Conservation (phyloP, 192 early-diverging fungal genomes). For the Thamnidium elegans region DNA sequence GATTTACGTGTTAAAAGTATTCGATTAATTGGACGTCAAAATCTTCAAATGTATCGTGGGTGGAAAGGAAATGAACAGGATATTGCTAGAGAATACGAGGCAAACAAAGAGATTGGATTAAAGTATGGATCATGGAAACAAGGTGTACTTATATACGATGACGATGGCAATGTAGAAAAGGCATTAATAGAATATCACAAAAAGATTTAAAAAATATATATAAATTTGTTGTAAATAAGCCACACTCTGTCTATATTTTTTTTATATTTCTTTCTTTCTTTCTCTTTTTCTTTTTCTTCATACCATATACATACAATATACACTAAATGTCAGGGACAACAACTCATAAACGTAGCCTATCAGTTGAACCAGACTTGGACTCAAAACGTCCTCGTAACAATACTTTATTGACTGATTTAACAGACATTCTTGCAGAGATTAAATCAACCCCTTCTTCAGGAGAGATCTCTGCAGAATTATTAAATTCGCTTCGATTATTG, state of each 20-base stretch:
- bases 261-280: no score
- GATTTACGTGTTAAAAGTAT: conserved; percentile 86
- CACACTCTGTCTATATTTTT: no score
- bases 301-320: no score
- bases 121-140: conserved; percentile 75
- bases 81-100: conserved; percentile 69
- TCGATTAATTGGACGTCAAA: conserved; percentile 81
- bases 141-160: conserved; percentile 79
- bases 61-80: conserved; percentile 77
- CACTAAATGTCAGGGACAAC: no score
- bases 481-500: conserved; percentile 25
- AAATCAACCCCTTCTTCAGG: conserved; percentile 27
- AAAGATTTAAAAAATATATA: background rate
- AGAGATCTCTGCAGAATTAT: conserved; percentile 31
- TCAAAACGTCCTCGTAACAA: conserved; percentile 6
- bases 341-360: conserved; percentile 13
- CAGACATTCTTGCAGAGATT: conserved; percentile 30
- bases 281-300: no score
- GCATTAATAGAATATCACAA: conserved; percentile 40
- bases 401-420: conserved; percentile 20
- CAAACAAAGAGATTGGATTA: conserved; percentile 79
- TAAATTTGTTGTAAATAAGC: background rate
- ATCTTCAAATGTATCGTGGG: conserved; percentile 79
- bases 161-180: conserved; percentile 69
- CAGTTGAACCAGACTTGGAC: background rate